These are phyloP conservation scores for Endotrypanum monterogeii DNA, from an alignment of 208 protist genomes.

Conservation along the genomic window DNA sequence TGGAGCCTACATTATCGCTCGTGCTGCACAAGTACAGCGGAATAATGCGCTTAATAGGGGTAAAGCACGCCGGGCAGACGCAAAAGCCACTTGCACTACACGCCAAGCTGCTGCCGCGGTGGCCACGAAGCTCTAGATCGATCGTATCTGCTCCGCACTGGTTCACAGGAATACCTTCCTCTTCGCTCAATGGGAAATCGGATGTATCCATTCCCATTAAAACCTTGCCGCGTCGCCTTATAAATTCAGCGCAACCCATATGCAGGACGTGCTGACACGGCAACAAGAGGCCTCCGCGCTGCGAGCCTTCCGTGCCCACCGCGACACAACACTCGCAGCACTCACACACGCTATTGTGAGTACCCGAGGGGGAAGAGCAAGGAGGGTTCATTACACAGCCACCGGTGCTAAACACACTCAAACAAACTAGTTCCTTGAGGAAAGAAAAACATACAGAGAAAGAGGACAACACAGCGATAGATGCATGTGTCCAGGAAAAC, in stretches of 20 bases:
- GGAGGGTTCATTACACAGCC: background rate
- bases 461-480: background rate
- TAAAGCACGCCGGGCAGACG: constrained; percentile 55
- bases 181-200: constrained; percentile 17
- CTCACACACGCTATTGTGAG: constrained; percentile 26
- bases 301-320: constrained; percentile 61
- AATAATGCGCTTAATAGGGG: constrained; percentile 43
- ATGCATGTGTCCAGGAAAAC: background rate
- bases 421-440: background rate
- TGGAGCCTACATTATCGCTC: constrained; percentile 6
- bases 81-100: constrained; percentile 13
- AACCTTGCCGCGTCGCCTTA: constrained; percentile 38
- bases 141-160: background rate
- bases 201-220: constrained; percentile 18
- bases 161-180: background rate
- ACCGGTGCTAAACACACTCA: background rate
- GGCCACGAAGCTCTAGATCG: background rate
- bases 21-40: constrained; percentile 50
- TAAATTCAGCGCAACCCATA: constrained; percentile 75
- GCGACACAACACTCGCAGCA: constrained; percentile 80
- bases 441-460: background rate
- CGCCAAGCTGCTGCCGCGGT: background rate
- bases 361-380: background rate
- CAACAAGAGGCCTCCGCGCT: constrained; percentile 67
- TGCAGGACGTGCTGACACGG: constrained; percentile 88